phyloP scores from a whole-genome alignment of 192 early-diverging fungal genomes.

The Coemansia sp. region DNA sequence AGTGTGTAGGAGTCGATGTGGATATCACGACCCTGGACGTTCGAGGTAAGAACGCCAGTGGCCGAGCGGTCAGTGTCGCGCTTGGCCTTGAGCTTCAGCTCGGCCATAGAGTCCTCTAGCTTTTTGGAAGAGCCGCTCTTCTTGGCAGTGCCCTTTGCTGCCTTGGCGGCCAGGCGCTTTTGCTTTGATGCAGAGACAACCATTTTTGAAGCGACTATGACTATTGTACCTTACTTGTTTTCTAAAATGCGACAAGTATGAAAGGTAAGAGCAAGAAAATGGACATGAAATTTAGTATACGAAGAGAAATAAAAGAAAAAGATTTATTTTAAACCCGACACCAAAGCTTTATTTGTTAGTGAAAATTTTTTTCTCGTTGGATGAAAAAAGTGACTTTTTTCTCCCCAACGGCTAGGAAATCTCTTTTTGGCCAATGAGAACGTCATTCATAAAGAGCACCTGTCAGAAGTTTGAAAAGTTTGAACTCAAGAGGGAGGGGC shows the following conservation, averaged over 20 bases:
- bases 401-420: too few species aligned
- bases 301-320: slow-evolving; percentile 7
- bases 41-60: slow-evolving; percentile 89
- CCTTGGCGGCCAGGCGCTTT: slow-evolving; percentile 77
- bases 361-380: slow-evolving; percentile 11
- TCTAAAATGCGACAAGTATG: background rate
- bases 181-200: slow-evolving; percentile 71
- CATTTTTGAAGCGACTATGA: slow-evolving; percentile 17
- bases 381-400: slow-evolving; percentile 9
- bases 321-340: background rate
- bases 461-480: too few species aligned
- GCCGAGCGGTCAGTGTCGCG: slow-evolving; percentile 71
- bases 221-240: slow-evolving; percentile 3
- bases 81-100: slow-evolving; percentile 63
- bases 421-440: too few species aligned
- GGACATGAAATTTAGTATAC: background rate
- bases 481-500: too few species aligned
- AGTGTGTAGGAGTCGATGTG: slow-evolving; percentile 95
- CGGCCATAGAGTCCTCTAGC: slow-evolving; percentile 51
- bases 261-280: background rate
- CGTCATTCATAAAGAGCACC: too few species aligned
- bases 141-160: slow-evolving; percentile 56
- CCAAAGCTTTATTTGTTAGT: too few species aligned
- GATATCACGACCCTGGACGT: slow-evolving; percentile 89
- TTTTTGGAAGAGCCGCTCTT: slow-evolving; percentile 33